Conservation (phyloP, 1,284 basidiomycete species). For the Tausonia pullulans region DNA sequence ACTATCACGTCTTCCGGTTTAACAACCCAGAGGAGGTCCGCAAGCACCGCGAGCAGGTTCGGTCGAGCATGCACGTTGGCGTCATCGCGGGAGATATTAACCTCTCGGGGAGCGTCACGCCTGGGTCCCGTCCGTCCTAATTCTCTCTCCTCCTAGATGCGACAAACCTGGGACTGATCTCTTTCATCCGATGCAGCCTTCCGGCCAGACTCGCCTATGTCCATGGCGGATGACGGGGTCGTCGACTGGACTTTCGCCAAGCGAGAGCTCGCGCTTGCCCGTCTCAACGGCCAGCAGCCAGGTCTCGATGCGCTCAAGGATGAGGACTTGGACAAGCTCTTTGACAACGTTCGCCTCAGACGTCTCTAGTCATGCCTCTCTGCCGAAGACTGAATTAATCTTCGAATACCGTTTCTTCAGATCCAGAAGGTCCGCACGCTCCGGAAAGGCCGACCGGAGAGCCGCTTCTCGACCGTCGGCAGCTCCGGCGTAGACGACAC, state of each 20-base stretch:
- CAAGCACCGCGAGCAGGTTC: conserved; percentile 65
- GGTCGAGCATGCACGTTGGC: conserved; percentile 54
- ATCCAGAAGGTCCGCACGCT: conserved; percentile 74
- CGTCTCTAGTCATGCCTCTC: background rate
- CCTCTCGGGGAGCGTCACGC: too few species aligned
- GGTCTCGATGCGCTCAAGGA: conserved; percentile 81
- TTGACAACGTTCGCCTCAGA: conserved; percentile 43
- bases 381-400: background rate
- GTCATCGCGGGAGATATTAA: conserved; percentile 46
- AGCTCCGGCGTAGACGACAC: conserved; percentile 45
- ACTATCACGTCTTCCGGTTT: conserved; percentile 95
- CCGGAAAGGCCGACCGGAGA: conserved; percentile 44
- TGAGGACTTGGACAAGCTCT: conserved; percentile 84
- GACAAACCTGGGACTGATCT: conserved; percentile 16
- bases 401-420: conserved; percentile 37
- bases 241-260: conserved; percentile 91
- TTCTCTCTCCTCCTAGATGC: too few species aligned
- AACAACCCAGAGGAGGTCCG: conserved; percentile 92
- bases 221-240: conserved; percentile 50
- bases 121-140: too few species aligned
- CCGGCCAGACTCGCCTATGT: conserved; percentile 58
- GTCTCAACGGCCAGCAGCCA: conserved; percentile 64
- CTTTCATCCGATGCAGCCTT: conserved; percentile 17
- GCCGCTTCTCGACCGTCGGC: conserved; percentile 41
- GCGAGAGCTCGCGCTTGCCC: conserved; percentile 75